Percentiles rank a stretch among this genome's conserved stretches.
These are phyloP conservation scores for Staphylotrichum tortipilum DNA, from an alignment of 495 filamentous ascomycete species.

Conservation along the genomic window DNA sequence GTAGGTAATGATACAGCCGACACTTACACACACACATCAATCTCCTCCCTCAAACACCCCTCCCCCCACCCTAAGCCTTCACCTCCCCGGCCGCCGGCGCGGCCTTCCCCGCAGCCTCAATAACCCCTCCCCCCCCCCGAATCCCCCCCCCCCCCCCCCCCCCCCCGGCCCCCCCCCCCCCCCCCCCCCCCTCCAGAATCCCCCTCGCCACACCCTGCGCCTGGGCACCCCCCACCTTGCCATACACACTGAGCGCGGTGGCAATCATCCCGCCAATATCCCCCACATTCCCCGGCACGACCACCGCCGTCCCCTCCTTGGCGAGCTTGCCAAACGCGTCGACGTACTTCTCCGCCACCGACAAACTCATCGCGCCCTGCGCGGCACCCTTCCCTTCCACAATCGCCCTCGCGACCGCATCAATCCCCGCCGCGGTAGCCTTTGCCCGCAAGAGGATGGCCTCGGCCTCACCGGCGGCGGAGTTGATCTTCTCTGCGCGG, in stretches of 20 bases:
- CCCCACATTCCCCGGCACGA: slow-evolving; percentile 96
- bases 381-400: slow-evolving; percentile 60
- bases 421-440: slow-evolving; percentile 82
- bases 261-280: slow-evolving; percentile 97
- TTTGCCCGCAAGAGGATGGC: slow-evolving; percentile 78
- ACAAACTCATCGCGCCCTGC: slow-evolving; percentile 72
- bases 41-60: not conserved
- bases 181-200: slow-evolving; percentile 21
- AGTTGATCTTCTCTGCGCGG: slow-evolving; percentile 83
- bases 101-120: slow-evolving; percentile 3
- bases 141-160: not conserved
- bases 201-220: slow-evolving; percentile 55
- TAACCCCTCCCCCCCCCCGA: too few relatives aligned
- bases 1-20: slow-evolving; percentile 5
- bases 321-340: slow-evolving; percentile 88
- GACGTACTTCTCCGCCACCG: slow-evolving; percentile 94
- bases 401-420: slow-evolving; percentile 70
- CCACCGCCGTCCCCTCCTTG: slow-evolving; percentile 85
- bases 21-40: not conserved
- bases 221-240: slow-evolving; percentile 85
- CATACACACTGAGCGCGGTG: slow-evolving; percentile 89
- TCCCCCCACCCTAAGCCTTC: too few relatives aligned
- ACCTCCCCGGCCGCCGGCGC: slow-evolving; percentile 5
- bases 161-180: slow-evolving; percentile 13
- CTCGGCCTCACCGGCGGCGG: slow-evolving; percentile 82